A percentile compares a stretch with the other conserved stretches of the same genome.
Conservation (phyloP, 106 monocot genomes). For the Dendrobium chrysotoxum region DNA sequence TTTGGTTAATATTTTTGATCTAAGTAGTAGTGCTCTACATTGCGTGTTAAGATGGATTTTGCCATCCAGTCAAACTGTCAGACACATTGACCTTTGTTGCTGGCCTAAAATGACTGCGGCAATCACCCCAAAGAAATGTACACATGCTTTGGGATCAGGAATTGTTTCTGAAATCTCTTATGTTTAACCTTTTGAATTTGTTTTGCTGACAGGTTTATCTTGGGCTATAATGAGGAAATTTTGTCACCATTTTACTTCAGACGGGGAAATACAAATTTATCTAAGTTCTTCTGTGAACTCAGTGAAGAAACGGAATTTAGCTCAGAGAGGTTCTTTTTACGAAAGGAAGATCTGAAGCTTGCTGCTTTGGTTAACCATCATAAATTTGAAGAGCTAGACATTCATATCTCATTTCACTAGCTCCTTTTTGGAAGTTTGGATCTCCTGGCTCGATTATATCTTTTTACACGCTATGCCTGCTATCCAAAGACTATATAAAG, state of each 20-base stretch:
- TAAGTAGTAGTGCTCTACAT: neutral
- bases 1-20: neutral
- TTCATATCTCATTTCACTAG: neutral
- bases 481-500: constrained; percentile 48
- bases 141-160: neutral
- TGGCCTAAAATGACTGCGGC: neutral
- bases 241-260: constrained; percentile 2
- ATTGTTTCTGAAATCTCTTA: neutral
- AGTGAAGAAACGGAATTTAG: constrained; percentile 5
- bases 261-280: neutral
- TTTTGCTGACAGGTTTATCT: neutral
- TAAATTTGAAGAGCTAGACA: constrained; percentile 11
- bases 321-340: neutral
- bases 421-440: constrained; percentile 3
- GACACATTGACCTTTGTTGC: neutral
- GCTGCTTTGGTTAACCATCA: neutral
- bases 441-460: neutral
- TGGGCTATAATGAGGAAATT: constrained; percentile 1
- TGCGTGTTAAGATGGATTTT: neutral
- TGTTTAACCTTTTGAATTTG: neutral
- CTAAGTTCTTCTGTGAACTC: neutral
- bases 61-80: neutral
- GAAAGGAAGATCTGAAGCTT: constrained; percentile 1
- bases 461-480: constrained; percentile 39
- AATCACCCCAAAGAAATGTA: neutral